Evolutionary conservation across 1,284 basidiomycete species (phyloP).

Genomic region (Coniophora puteana): DNA sequence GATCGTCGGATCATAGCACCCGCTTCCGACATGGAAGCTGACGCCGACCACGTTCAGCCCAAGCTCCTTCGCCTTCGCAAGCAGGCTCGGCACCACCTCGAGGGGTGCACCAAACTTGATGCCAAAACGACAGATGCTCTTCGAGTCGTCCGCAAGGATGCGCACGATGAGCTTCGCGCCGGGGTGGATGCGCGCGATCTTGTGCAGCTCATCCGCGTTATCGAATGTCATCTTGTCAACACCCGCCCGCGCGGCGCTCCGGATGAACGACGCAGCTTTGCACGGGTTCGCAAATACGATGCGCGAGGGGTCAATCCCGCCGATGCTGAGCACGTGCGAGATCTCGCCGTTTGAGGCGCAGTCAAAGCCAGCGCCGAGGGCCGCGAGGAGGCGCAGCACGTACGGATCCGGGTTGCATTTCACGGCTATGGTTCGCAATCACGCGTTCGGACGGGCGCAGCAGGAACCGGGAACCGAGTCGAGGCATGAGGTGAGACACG

Average conservation of each 20-base stretch:
- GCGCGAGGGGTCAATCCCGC: conserved; percentile 65
- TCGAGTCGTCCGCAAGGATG: conserved; percentile 96
- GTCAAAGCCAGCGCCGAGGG: conserved; percentile 92
- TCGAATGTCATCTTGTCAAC: conserved; percentile 98
- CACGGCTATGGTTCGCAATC: conserved; percentile 66
- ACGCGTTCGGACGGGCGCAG: conserved; percentile 8
- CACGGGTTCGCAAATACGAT: conserved; percentile 99
- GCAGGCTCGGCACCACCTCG: conserved; percentile 74
- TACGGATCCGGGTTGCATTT: conserved; percentile 99
- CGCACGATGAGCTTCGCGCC: conserved; percentile 87
- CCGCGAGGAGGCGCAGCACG: conserved; percentile 86
- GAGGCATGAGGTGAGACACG: neutral
- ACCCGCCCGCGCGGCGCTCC: conserved; percentile 73
- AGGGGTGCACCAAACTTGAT: conserved; percentile 98
- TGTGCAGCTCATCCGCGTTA: conserved; percentile 97
- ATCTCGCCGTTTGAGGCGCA: conserved; percentile 99
- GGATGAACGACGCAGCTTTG: conserved; percentile 94
- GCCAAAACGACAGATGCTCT: conserved; percentile 90
- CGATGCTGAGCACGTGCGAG: conserved; percentile 72
- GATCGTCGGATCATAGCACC: conserved; percentile 89
- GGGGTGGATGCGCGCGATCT: conserved; percentile 84
- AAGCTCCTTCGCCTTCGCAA: conserved; percentile 79
- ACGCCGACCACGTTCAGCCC: conserved; percentile 90
- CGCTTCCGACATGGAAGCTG: conserved; percentile 97
- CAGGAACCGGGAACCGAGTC: too few species aligned